phyloP scores from a whole-genome alignment of 1,284 basidiomycete species.

The Ustilago hordei region DNA sequence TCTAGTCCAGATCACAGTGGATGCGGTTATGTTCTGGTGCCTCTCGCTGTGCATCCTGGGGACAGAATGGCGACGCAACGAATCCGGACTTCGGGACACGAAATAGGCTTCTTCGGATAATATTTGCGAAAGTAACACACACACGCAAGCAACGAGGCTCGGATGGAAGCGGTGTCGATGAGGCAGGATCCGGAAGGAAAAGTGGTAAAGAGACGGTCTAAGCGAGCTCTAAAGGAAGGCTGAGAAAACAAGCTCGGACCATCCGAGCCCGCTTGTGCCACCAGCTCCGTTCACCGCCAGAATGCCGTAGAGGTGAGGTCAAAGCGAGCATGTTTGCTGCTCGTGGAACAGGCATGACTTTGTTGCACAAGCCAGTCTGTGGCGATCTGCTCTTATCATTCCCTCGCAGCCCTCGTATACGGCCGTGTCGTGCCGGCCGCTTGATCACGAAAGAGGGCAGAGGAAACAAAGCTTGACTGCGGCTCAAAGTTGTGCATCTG shows the following conservation, averaged over 20 bases:
- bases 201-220: background rate
- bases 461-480: background rate
- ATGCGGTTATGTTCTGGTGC: background rate
- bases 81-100: constrained; percentile 1
- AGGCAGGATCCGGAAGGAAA: constrained; percentile 1
- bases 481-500: background rate
- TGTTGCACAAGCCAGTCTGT: constrained; percentile 16
- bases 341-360: background rate
- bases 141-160: background rate
- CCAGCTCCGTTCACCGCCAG: background rate
- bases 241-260: constrained; percentile 6
- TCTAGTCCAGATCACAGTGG: background rate
- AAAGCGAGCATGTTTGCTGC: background rate
- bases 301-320: background rate
- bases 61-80: constrained; percentile 11
- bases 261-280: constrained; percentile 2
- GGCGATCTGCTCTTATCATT: background rate
- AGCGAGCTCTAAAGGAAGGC: constrained; percentile 3
- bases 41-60: background rate
- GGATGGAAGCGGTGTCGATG: constrained; percentile 4
- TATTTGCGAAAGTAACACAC: background rate
- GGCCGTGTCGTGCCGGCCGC: constrained; percentile 5
- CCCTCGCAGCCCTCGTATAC: background rate
- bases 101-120: constrained; percentile 20
- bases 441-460: background rate